Conservation (phyloP, 2,329 filamentous ascomycete species). For the Basipetospora chlamydospora region DNA sequence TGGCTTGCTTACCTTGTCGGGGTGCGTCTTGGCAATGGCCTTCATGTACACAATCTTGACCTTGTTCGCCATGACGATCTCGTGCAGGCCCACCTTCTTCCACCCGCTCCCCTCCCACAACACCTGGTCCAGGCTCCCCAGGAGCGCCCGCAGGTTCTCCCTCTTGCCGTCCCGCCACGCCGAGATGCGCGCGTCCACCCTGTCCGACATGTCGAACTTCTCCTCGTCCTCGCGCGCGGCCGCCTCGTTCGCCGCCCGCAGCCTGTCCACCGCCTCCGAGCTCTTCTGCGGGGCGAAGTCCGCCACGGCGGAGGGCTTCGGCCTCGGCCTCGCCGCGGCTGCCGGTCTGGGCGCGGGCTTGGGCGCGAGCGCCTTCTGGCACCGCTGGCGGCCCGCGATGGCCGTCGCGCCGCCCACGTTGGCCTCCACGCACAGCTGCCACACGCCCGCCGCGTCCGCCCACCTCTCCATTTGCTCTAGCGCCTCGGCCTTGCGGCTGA, state of each 20-base stretch:
- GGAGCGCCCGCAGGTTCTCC: constrained; percentile 77
- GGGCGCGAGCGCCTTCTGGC: constrained; percentile 70
- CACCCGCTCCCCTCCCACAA: constrained; percentile 86
- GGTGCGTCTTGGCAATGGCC: constrained; percentile 95
- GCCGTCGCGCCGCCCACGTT: constrained; percentile 77
- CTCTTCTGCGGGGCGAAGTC: constrained; percentile 31
- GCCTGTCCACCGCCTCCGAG: constrained; percentile 64
- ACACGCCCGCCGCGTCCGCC: constrained; percentile 66
- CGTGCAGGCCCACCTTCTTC: constrained; percentile 93
- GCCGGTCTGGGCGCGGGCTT: constrained; percentile 39
- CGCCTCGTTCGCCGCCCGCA: constrained; percentile 72
- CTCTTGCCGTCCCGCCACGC: constrained; percentile 84
- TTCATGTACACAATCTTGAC: constrained; percentile 99
- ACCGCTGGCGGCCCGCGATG: constrained; percentile 73
- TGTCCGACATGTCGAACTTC: constrained; percentile 76
- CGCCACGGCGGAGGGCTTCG: constrained; percentile 25
- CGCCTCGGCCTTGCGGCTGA: constrained; percentile 90
- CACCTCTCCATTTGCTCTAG: constrained; percentile 93
- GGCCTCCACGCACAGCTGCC: constrained; percentile 69
- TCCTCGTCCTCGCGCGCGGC: constrained; percentile 82
- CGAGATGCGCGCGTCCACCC: constrained; percentile 64
- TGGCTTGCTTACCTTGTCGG: constrained; percentile 68
- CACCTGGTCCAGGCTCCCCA: constrained; percentile 76
- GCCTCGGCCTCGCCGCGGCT: constrained; percentile 27
- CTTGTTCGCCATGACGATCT: constrained; percentile 82